Evolutionary conservation across 2,329 filamentous ascomycete species (phyloP).

Genomic region (Setomelanomma holmii): DNA sequence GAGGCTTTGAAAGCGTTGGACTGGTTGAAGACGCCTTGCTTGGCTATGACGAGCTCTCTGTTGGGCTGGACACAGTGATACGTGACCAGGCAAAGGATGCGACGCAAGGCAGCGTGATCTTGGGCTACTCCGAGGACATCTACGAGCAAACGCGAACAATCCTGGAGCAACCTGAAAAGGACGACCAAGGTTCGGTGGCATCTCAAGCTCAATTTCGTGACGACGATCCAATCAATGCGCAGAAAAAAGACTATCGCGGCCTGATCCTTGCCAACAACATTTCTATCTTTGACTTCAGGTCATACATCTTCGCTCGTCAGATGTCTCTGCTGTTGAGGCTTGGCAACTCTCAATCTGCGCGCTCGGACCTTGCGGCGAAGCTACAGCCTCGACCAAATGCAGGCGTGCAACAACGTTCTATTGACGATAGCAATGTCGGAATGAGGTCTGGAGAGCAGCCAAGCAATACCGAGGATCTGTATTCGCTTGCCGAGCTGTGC

Average conservation of each 20-base stretch:
- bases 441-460: conserved; percentile 25
- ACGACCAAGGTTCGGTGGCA: conserved; percentile 12
- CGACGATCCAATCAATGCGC: conserved; percentile 46
- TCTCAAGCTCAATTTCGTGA: conserved; percentile 33
- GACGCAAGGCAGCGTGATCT: conserved; percentile 74
- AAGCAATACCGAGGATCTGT: conserved; percentile 75
- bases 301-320: conserved; percentile 92
- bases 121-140: conserved; percentile 76
- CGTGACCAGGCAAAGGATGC: conserved; percentile 72
- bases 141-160: conserved; percentile 55
- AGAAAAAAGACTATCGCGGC: conserved; percentile 81
- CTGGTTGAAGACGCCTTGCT: conserved; percentile 93
- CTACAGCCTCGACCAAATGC: conserved; percentile 37
- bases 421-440: conserved; percentile 41
- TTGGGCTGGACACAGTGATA: conserved; percentile 83
- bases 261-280: conserved; percentile 94
- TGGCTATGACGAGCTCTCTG: conserved; percentile 91
- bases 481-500: conserved; percentile 85
- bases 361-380: conserved; percentile 50
- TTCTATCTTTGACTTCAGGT: conserved; percentile 92
- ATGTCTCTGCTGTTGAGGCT: conserved; percentile 81
- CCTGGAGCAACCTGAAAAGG: conserved; percentile 28
- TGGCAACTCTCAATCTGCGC: conserved; percentile 67
- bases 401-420: conserved; percentile 32
- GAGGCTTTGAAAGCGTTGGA: conserved; percentile 95